Evolutionary conservation across 2,329 filamentous ascomycete species (phyloP), one percentile per base, ranked within the genome.

Genomic region (Aquanectria penicillioides): DNA sequence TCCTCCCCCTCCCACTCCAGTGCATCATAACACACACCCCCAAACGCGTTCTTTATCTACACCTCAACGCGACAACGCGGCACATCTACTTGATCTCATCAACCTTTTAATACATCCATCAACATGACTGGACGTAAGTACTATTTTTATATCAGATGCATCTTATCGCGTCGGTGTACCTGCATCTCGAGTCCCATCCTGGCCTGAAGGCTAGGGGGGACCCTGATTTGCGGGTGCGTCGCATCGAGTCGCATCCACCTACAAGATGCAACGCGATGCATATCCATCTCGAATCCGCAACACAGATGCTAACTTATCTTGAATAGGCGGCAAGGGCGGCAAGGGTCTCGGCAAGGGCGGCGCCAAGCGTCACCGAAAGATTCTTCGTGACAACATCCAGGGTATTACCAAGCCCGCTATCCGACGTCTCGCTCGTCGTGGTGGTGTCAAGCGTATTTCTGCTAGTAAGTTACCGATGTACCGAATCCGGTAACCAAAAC

Each of bases 361-460:
- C 81, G 94, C 94, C 83, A 98, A 97, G 91, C 94, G 94, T 83
- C 94, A 97, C 85, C 90, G 94, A 77, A 97, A 97, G 92, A 97
- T 97, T 86, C 88, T 97, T 81, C 93, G 94, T 83, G 94, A 97
- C 91, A 97, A 97, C 91, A 97, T 97, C 78, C 94, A 97, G 86
- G 94, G 94, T 84, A 97, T 97, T 78, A 97, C 94, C 77, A 97
- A 97, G 91, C 94, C 94, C 74, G 94, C 94, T 75, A 97, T 97
- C 83, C 91, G 94, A 76, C 94, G 94, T 96, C 93, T 97, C 79
- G 94, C 94, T 69, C 94, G 94, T 84, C 93, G 94, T 95, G 94
- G 94, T 82, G 94, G 94, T 94, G 94, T 97, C 87, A 97, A 97
- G 92, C 94, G 94, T 97, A 97, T 97, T 76, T 97, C 93, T 75